Percentiles rank a stretch among this genome's conserved stretches.
Evolutionary conservation across 768 basidiomycete genomes (phyloP).

Genomic region (Leccinum barrowsii): DNA sequence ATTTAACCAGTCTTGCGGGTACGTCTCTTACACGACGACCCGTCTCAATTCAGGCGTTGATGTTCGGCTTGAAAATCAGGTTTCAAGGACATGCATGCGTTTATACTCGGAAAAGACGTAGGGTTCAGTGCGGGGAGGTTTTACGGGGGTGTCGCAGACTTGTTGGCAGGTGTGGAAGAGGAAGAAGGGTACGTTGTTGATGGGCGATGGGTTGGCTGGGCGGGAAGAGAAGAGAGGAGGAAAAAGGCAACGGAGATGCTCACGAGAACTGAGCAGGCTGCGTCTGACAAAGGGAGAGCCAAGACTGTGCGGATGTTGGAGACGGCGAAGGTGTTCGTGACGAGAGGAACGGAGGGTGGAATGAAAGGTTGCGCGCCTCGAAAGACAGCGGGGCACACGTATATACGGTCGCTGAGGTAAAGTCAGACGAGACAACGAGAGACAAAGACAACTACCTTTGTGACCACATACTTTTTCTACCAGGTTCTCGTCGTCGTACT

Average conservation of each 20-base stretch:
- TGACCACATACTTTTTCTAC: too few relatives aligned
- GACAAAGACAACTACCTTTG: too few relatives aligned
- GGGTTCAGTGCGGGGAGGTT: slow-evolving; percentile 91
- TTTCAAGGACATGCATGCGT: slow-evolving; percentile 82
- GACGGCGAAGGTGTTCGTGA: too few relatives aligned
- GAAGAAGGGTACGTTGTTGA: slow-evolving; percentile 36
- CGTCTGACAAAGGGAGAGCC: background rate
- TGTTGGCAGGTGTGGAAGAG: slow-evolving; percentile 76
- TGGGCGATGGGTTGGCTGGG: slow-evolving; percentile 21
- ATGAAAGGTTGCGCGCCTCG: too few relatives aligned
- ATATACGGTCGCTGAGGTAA: too few relatives aligned
- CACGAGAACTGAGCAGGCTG: slow-evolving; percentile 1
- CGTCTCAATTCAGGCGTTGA: background rate
- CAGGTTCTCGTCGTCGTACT: too few relatives aligned
- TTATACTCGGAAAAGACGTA: slow-evolving; percentile 85
- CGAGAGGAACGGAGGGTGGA: too few relatives aligned
- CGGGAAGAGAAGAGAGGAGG: slow-evolving; percentile 16
- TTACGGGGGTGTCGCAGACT: slow-evolving; percentile 79
- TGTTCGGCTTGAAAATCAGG: slow-evolving; percentile 6
- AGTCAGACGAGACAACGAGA: too few relatives aligned
- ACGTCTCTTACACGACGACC: background rate
- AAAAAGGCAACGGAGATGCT: background rate
- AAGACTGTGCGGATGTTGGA: too few relatives aligned
- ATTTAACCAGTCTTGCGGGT: slow-evolving; percentile 24
- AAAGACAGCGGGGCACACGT: too few relatives aligned